These are phyloP conservation scores for Niebla homalea DNA, from an alignment of 495 filamentous ascomycete species.

Conservation along the genomic window DNA sequence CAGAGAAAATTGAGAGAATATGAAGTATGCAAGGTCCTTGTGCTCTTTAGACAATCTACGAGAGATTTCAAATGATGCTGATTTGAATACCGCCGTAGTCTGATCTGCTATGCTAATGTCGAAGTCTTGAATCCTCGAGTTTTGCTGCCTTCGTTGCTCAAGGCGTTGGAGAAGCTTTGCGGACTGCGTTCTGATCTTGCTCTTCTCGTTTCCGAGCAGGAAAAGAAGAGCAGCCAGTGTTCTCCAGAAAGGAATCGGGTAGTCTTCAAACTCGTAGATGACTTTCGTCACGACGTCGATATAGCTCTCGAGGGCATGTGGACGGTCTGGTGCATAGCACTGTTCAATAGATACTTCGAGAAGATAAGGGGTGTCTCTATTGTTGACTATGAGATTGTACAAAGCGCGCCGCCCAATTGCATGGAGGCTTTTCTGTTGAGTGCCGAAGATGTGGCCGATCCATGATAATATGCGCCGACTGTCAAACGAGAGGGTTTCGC, in stretches of 20 bases:
- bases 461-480: slow-evolving; percentile 82
- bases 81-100: slow-evolving; percentile 93
- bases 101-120: slow-evolving; percentile 98
- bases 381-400: slow-evolving; percentile 82
- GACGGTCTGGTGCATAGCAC: slow-evolving; percentile 66
- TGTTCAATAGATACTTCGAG: slow-evolving; percentile 75
- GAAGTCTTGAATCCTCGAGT: slow-evolving; percentile 85
- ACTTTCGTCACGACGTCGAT: slow-evolving; percentile 86
- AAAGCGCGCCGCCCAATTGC: slow-evolving; percentile 82
- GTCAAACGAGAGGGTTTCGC: slow-evolving; percentile 75
- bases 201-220: slow-evolving; percentile 80
- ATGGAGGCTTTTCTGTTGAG: slow-evolving; percentile 77
- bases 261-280: slow-evolving; percentile 64
- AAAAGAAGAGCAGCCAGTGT: slow-evolving; percentile 77
- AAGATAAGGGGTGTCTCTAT: slow-evolving; percentile 69
- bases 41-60: slow-evolving; percentile 80
- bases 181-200: slow-evolving; percentile 75
- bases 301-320: slow-evolving; percentile 86
- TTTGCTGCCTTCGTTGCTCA: slow-evolving; percentile 73
- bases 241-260: slow-evolving; percentile 78
- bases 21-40: slow-evolving; percentile 73
- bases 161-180: slow-evolving; percentile 69
- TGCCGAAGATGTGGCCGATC: slow-evolving; percentile 89
- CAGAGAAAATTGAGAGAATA: slow-evolving; percentile 86
- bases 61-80: slow-evolving; percentile 92